Evolutionary conservation across 228 moss, liverwort and hornwort species (phyloP), one percentile per base, ranked within the genome.

Genomic region (Sphagnum magellanicum): DNA sequence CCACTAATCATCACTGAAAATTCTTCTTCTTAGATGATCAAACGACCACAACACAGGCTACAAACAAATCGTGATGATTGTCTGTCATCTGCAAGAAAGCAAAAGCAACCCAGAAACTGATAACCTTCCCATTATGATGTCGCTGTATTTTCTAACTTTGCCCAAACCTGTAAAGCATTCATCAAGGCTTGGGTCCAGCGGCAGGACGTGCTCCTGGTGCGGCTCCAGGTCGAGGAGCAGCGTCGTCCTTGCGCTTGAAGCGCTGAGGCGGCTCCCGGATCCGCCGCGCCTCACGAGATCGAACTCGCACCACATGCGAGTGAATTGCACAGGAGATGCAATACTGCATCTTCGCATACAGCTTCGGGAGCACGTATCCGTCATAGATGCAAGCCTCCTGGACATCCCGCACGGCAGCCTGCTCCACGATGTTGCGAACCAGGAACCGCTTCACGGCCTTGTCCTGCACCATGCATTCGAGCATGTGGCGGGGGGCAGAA

Each of bases 301-400:
- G 80, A 10, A 93, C 90, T 51, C 88, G 93, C 71, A 93, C 93
- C 4, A 93, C 93, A 60, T 93, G 93, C 4, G 93, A 93, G 64
- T 93, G 93, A 60, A 93, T 93, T n/a, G 93, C 90, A 16, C 93
- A 93, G 6, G 90, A 90, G 50, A 93, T 86, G 52, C 93, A 93
- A 50, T 90, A 92, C 60, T 92, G 90, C 90, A 92, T 92, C 81
- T 92, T 92, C 0, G 92, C 90, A 62, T 93, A 93, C 70, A 93
- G 70, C 84, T 93, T 93, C 0, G 93, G 93, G 11, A 93, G 69
- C 57, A 90, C 88, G 68, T 93, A 90, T 51, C 88, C 90, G 17
- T 94, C 93, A 49, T 94, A 94, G 49, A 94, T 91, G 60, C 93
- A 94, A 4, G 93, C 93, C 78, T 94, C 93, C 70, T 94, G 93